phyloP scores from a whole-genome alignment of 2,329 filamentous ascomycete species.

The Ceratocystiopsis sp. region DNA sequence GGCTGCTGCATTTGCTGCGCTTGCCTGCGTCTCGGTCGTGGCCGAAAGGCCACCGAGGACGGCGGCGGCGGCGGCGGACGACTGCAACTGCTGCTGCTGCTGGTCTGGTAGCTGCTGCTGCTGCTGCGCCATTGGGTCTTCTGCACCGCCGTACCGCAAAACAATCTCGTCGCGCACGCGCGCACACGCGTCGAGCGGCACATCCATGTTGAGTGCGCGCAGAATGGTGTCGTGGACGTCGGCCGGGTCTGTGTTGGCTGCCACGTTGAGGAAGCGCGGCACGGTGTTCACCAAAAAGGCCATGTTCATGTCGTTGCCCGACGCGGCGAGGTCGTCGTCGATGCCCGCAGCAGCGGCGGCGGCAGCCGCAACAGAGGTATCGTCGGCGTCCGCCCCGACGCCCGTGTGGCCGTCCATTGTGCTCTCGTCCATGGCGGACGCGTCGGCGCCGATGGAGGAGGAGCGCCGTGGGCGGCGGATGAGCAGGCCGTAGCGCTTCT shows the following conservation, averaged over 20 bases:
- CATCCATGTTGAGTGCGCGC: constrained; percentile 36
- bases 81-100: constrained; percentile 17
- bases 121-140: too few species aligned
- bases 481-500: constrained; percentile 43
- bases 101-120: too few species aligned
- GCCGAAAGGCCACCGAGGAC: background rate
- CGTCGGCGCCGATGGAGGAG: background rate
- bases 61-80: constrained; percentile 5
- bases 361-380: constrained; percentile 2
- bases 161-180: constrained; percentile 39
- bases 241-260: constrained; percentile 39
- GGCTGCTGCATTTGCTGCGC: constrained; percentile 7
- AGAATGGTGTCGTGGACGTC: constrained; percentile 41
- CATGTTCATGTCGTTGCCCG: constrained; percentile 24
- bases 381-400: constrained; percentile 20
- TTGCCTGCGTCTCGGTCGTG: constrained; percentile 2
- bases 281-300: constrained; percentile 43
- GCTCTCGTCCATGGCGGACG: background rate
- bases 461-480: constrained; percentile 38
- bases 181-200: constrained; percentile 34
- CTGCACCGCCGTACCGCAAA: too few species aligned
- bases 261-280: constrained; percentile 40
- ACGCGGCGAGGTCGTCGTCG: constrained; percentile 23
- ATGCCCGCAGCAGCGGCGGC: too few species aligned
- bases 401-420: constrained; percentile 24